phyloP scores from a whole-genome alignment of 805 yeast genomes.

The Cyberlindnera xylosilytica region DNA sequence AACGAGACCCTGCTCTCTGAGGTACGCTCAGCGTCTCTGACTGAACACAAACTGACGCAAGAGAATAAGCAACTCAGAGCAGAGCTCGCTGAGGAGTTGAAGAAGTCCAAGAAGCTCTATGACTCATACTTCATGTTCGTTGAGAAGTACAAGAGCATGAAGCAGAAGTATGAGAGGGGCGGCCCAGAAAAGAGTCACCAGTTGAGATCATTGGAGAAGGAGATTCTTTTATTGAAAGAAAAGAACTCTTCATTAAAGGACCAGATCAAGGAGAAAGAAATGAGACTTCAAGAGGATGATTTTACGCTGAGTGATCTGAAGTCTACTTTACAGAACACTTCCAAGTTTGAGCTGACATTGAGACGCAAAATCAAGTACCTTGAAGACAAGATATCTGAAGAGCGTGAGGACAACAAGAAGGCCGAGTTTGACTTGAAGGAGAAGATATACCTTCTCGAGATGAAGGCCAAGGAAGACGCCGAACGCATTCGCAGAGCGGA shows the following conservation, averaged over 20 bases:
- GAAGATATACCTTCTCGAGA: slow-evolving; percentile 23
- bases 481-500: slow-evolving; percentile 22
- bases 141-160: slow-evolving; percentile 29
- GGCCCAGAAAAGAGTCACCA: slow-evolving; percentile 1
- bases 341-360: slow-evolving; percentile 19
- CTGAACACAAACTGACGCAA: slow-evolving; percentile 6
- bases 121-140: slow-evolving; percentile 34
- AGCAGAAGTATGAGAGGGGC: slow-evolving; percentile 6
- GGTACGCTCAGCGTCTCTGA: slow-evolving; percentile 3
- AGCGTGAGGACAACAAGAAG: slow-evolving; percentile 24
- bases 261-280: slow-evolving; percentile 20
- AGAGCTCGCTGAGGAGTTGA: slow-evolving; percentile 33
- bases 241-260: slow-evolving; percentile 15
- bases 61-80: slow-evolving; percentile 28
- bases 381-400: slow-evolving; percentile 27
- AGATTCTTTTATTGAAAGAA: slow-evolving; percentile 13
- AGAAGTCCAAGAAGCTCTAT: slow-evolving; percentile 31
- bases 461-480: slow-evolving; percentile 26
- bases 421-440: slow-evolving; percentile 30
- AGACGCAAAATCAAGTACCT: slow-evolving; percentile 22
- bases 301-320: slow-evolving; percentile 15
- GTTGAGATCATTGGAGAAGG: slow-evolving; percentile 13
- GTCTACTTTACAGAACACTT: slow-evolving; percentile 9
- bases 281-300: slow-evolving; percentile 13
- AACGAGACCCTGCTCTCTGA: background rate